Base-by-base conservation (phyloP, 805 yeast species). In the Candida krabiensis region DNA sequence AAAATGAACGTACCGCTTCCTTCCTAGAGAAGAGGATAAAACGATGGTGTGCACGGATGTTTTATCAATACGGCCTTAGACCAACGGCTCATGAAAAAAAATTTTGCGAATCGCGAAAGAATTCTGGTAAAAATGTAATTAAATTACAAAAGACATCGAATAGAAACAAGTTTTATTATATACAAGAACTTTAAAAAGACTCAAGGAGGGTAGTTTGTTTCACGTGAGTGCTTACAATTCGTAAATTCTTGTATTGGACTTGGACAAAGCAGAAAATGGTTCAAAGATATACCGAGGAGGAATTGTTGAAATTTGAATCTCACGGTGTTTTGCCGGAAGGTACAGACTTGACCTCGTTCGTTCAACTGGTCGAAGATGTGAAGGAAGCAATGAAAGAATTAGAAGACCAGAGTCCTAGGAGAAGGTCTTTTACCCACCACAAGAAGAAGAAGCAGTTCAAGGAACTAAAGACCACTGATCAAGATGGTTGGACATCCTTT, bases 401-500 rank as follows among this genome's bases (percentile, higher is more conserved):
- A 46, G 65, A 58, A 17, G 63, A 58, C 29, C 40, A 34, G 29
- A 41, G 45, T n/a, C 53, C 55, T 28, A 75, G 89, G 68, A 79
- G 88, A 70, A 75, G 78, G 46, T 80, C 87, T 11, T 71, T 81
- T 55, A 74, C 81, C 56, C 44, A 46, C 13, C 41, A 43, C 37
- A 80, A 75, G 56, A 74, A 75, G 63, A 69, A 67, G 50, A 72
- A 70, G 44, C 66, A 64, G 47, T 69, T 68, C 24, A 67, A 73
- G 40, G 73, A 66, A 40, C 68, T 69, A 39, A 67, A 70, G 32
- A 71, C 67, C 43, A 75, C 82, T 24, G 95, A 85, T 56, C 84
- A 80, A 41, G 91, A 86, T 46, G 95, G 95, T 31, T 86, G 93
- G 91, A 84, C 84, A 41, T 82, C 91, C 16, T 64, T 75, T 46